phyloP scores from a whole-genome alignment of 2,329 filamentous ascomycete genomes.

The Aspergillus fructus region DNA sequence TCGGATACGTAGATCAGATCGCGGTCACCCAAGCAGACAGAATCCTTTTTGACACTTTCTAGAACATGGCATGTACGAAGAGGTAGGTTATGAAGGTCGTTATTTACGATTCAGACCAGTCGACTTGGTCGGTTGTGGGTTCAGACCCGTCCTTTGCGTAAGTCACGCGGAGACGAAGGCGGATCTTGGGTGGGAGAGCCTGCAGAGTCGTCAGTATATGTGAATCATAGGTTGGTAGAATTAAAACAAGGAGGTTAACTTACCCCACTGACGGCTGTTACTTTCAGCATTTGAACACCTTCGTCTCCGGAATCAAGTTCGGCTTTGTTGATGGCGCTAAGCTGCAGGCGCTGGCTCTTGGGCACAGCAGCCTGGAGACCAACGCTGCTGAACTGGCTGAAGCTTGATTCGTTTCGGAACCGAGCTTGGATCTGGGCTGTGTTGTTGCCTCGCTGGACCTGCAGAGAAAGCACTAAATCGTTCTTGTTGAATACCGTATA shows the following conservation, averaged over 20 bases:
- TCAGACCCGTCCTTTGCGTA: slow-evolving; percentile 71
- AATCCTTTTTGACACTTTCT: slow-evolving; percentile 1
- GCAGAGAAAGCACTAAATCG: slow-evolving; percentile 75
- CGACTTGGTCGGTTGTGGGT: slow-evolving; percentile 84
- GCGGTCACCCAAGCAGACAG: slow-evolving; percentile 2
- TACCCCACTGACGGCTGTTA: slow-evolving; percentile 83
- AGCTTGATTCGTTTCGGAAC: slow-evolving; percentile 74
- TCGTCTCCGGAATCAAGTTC: slow-evolving; percentile 76
- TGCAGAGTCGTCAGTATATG: slow-evolving; percentile 41
- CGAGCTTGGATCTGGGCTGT: slow-evolving; percentile 80
- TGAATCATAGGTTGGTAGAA: slow-evolving; percentile 15
- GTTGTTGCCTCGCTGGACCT: slow-evolving; percentile 76
- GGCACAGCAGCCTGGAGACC: slow-evolving; percentile 92
- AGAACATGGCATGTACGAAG: slow-evolving; percentile 1
- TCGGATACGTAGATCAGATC: neutral
- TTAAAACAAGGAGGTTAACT: slow-evolving; percentile 47
- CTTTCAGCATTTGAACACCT: slow-evolving; percentile 86
- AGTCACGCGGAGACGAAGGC: slow-evolving; percentile 80
- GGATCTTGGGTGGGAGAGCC: slow-evolving; percentile 68
- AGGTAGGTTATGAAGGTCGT: neutral
- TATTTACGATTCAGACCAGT: slow-evolving; percentile 78
- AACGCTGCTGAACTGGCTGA: slow-evolving; percentile 67
- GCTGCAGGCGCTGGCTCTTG: slow-evolving; percentile 90
- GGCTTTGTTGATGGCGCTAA: slow-evolving; percentile 82
- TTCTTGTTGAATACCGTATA: slow-evolving; percentile 84